Evolutionary conservation across 805 yeast genomes (phyloP), one percentile per base, ranked within the genome.

Genomic region (Jamesozyma lodderae): DNA sequence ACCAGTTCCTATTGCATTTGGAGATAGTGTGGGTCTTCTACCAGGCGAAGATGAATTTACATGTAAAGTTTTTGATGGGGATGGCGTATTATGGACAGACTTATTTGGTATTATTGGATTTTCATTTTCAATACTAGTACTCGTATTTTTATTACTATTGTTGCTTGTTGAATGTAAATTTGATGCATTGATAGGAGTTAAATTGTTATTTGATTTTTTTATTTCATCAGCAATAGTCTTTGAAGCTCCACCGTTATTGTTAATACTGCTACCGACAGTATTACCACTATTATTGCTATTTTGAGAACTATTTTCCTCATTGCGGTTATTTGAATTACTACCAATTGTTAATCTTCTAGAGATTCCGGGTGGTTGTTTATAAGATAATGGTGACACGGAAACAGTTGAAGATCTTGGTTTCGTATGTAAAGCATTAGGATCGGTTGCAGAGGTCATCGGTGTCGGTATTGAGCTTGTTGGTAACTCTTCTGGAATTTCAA

Each of bases 401-500:
- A 58, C 47, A 6, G 66, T 51, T 17, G 64, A 51, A 4, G 66
- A 58, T 18, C 65, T 30, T 9, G 42, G 38, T 26, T 39, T 39
- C 67, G 64, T 9, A 7, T 25, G 37, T 18, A 32, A 18, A 18
- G 33, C 15, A 16, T 21, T 22, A 9, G 19, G 9, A 31, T 37
- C 41, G 4, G 68, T 60, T 33, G 6, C 16, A 18, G 28, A 15
- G 14, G 52, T 38, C n/a, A 44, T 41, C 9, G 47, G 43, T 2
- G 49, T 35, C 11, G 47, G 47, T 9, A 47, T 33, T 2, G 55
- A 33, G 15, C 51, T 52, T 1, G 48, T 47, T 9, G 65, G 65
- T 24, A 60, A 39, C 33, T 60, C 65, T 43, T 59, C 64, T 2
- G 90, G 90, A 30, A 81, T 82, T 53, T 81, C 88, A 42, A 72